Conservation (phyloP, 2,329 filamentous ascomycete species). For the Pseudocercospora musae region DNA sequence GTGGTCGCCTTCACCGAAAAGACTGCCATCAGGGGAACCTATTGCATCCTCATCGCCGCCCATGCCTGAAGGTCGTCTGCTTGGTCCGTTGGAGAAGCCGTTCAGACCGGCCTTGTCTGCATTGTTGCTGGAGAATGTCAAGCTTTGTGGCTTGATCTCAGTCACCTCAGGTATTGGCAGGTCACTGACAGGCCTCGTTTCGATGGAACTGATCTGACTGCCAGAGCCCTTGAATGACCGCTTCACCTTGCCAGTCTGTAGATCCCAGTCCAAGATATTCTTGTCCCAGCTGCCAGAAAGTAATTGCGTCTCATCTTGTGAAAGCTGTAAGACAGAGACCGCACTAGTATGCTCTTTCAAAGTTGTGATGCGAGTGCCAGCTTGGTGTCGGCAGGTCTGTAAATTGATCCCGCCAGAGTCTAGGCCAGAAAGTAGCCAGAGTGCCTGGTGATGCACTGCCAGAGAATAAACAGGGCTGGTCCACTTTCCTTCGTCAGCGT, state of each 20-base stretch:
- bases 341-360: slow-evolving; percentile 84
- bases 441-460: slow-evolving; percentile 80
- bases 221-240: slow-evolving; percentile 74
- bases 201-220: slow-evolving; percentile 82
- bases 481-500: slow-evolving; percentile 50
- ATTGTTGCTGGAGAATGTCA: slow-evolving; percentile 76
- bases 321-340: slow-evolving; percentile 79
- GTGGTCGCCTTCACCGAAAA: slow-evolving; percentile 75
- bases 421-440: slow-evolving; percentile 88
- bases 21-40: slow-evolving; percentile 69
- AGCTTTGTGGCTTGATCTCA: slow-evolving; percentile 61
- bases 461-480: slow-evolving; percentile 89
- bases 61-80: slow-evolving; percentile 18
- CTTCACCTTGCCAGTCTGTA: slow-evolving; percentile 77
- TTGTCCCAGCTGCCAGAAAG: slow-evolving; percentile 97
- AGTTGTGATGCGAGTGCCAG: slow-evolving; percentile 82
- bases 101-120: slow-evolving; percentile 55
- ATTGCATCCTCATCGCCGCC: slow-evolving; percentile 55
- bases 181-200: slow-evolving; percentile 74
- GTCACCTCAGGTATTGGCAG: slow-evolving; percentile 70
- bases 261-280: slow-evolving; percentile 87
- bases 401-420: slow-evolving; percentile 91
- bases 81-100: slow-evolving; percentile 44
- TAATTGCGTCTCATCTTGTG: slow-evolving; percentile 80
- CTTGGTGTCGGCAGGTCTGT: slow-evolving; percentile 88